phyloP scores from a whole-genome alignment of 1,284 basidiomycete genomes.

The Pseudozyma sp. region DNA sequence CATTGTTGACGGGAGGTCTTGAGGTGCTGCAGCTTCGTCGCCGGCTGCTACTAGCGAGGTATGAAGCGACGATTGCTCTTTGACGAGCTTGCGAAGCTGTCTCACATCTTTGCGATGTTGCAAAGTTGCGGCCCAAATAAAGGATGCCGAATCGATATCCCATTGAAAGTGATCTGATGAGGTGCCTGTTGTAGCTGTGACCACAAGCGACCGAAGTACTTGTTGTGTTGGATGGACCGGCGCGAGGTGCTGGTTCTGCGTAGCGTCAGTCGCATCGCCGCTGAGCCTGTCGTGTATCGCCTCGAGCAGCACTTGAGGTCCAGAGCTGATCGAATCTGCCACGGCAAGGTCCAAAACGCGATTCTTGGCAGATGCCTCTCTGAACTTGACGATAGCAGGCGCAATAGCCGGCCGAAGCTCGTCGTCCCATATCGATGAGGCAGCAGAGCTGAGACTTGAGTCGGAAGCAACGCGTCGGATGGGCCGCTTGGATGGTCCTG shows the following conservation, averaged over 20 bases:
- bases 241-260: conserved; percentile 24
- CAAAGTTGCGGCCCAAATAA: conserved; percentile 38
- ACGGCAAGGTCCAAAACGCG: conserved; percentile 27
- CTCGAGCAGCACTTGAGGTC: conserved; percentile 15
- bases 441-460: conserved; percentile 28
- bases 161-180: conserved; percentile 53
- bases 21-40: neutral
- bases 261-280: neutral
- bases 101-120: conserved; percentile 22
- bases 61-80: conserved; percentile 31
- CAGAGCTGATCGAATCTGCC: conserved; percentile 3
- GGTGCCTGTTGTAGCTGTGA: conserved; percentile 37
- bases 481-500: conserved; percentile 15
- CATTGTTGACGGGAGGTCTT: conserved; percentile 11
- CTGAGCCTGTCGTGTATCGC: conserved; percentile 23
- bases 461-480: conserved; percentile 17
- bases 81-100: conserved; percentile 20
- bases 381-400: conserved; percentile 26
- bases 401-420: neutral
- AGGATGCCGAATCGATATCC: conserved; percentile 35
- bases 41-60: conserved; percentile 18
- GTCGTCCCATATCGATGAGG: conserved; percentile 31
- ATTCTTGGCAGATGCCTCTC: conserved; percentile 21
- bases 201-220: conserved; percentile 36
- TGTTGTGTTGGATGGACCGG: conserved; percentile 32